Conservation (phyloP, 768 basidiomycete species). For the Leccinellum rugosiceps region DNA sequence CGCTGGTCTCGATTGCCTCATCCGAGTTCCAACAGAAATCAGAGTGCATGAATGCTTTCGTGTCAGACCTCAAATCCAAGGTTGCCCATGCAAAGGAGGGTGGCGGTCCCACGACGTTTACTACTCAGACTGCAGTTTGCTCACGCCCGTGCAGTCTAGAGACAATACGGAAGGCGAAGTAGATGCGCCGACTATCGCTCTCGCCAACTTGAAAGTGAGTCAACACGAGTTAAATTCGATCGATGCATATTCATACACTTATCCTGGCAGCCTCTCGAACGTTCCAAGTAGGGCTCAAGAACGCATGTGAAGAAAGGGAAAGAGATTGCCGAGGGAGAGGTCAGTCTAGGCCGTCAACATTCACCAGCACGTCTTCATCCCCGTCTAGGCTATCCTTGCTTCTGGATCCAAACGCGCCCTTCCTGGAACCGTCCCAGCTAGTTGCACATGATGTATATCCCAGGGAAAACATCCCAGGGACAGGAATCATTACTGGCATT, state of each 20-base stretch:
- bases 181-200: slow-evolving; percentile 9
- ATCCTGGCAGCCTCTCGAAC: slow-evolving; percentile 8
- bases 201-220: slow-evolving; percentile 9
- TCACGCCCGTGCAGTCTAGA: slow-evolving; percentile 11
- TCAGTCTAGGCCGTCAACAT: slow-evolving; percentile 25
- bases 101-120: slow-evolving; percentile 48
- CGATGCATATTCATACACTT: not conserved
- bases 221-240: not conserved
- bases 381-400: slow-evolving; percentile 59
- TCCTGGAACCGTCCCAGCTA: slow-evolving; percentile 81
- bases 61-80: slow-evolving; percentile 61
- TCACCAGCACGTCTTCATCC: slow-evolving; percentile 2
- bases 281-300: slow-evolving; percentile 50
- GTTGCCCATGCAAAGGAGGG: slow-evolving; percentile 60
- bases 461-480: slow-evolving; percentile 75
- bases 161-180: slow-evolving; percentile 13
- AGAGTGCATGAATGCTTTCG: slow-evolving; percentile 65
- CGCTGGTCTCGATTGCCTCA: slow-evolving; percentile 62
- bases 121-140: slow-evolving; percentile 16
- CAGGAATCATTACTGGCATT: slow-evolving; percentile 87
- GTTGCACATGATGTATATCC: slow-evolving; percentile 88
- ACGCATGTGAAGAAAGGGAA: slow-evolving; percentile 73
- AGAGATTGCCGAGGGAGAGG: slow-evolving; percentile 84
- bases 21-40: slow-evolving; percentile 70
- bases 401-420: slow-evolving; percentile 84